Evolutionary conservation across 257 asterid genomes (phyloP), one percentile per base, ranked within the genome.

Genomic region (Anisodus acutangulus): DNA sequence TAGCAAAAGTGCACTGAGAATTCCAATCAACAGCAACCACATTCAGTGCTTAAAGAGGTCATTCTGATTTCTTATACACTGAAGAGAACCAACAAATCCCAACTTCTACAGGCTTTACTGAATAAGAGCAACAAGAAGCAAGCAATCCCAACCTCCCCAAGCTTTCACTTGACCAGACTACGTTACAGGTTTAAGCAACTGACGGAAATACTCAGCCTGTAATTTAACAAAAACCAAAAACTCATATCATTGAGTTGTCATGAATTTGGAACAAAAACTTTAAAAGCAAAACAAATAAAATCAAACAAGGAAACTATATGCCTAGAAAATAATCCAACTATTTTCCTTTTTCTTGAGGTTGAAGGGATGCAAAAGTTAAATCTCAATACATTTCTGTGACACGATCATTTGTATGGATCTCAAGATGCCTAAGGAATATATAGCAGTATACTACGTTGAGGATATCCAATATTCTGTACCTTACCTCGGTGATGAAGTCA

Each of bases 151-250:
- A 63, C 76, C 59, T 74, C 81, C 64, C 80, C 82, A 82, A 53
- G 47, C 71, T 15, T 16, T 11, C 58, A 54, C 57, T 39, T 19
- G 71, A 85, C 10, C 88, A 76, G 87, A 94, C 97, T 93, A 94
- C 97, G 98, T 94, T 55, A 94, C 98, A 54, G 97, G 98, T 87
- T 92, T 94, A 86, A 94, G 98, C 92, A 94, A 91, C 92, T 94
- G 98, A 70, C 98, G 97, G 88, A 93, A 94, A 88, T 94, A 94
- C 85, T 94, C 98, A 51, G 97, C 98, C 98, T 93, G 97, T 80
- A 87, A 82, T 22, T 69, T 26, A 13, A 13, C 1, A 31, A 1
- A 31, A 78, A 22, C 26, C 26, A 22, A 22, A 26, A 47, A 54
- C 55, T 8, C 64, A 53, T 13, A 53, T 53, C 26, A 78, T 53